These are phyloP conservation scores for Penicillium mononematosum DNA, from an alignment of 495 filamentous ascomycete genomes.

Conservation along the genomic window DNA sequence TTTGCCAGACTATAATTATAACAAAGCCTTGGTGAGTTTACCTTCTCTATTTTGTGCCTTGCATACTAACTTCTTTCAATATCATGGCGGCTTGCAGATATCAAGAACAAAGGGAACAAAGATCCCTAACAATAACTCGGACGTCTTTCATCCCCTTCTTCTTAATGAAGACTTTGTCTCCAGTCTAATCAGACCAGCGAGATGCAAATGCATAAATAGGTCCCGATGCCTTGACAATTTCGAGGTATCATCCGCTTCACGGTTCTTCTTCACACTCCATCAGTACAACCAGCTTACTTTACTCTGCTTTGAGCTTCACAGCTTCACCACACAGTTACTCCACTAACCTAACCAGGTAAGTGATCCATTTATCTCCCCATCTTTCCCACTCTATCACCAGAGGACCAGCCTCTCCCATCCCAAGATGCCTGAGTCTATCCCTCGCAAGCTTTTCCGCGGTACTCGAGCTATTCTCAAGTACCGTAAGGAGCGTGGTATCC, in stretches of 20 bases:
- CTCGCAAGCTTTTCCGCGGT: not conserved
- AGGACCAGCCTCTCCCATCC: not conserved
- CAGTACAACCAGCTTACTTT: not conserved
- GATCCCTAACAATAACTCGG: not conserved
- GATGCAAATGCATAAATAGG: conserved; percentile 1
- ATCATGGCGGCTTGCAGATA: not conserved
- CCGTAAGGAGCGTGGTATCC: not conserved
- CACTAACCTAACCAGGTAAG: not conserved
- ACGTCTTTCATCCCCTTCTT: not conserved
- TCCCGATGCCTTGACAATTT: not conserved
- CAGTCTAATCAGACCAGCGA: not conserved
- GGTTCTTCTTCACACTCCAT: not conserved
- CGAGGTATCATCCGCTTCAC: conserved; percentile 3
- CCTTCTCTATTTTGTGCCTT: not conserved
- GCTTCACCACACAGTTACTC: not conserved
- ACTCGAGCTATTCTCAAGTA: conserved; percentile 3
- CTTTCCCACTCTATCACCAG: not conserved
- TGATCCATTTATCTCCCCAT: not conserved
- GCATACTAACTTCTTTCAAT: not conserved
- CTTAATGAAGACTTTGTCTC: not conserved
- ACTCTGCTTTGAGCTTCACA: not conserved
- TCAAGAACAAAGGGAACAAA: not conserved
- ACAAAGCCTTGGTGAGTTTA: not conserved
- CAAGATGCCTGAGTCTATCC: not conserved
- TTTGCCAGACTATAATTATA: not conserved